These are phyloP conservation scores for Daldinia childiae DNA, from an alignment of 495 filamentous ascomycete species.

Conservation along the genomic window DNA sequence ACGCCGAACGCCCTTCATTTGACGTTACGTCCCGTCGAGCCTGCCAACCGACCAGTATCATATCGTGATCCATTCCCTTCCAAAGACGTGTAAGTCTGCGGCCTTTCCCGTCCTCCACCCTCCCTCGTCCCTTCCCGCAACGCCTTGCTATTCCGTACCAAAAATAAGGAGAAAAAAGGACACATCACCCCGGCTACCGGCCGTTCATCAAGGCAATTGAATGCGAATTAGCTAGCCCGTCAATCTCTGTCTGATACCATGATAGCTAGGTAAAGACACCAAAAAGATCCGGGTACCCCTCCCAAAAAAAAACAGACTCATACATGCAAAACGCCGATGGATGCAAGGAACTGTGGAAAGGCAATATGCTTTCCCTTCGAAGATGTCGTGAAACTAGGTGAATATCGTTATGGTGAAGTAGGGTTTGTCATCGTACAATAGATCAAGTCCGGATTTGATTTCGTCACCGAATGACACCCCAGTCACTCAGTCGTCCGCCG, in stretches of 20 bases:
- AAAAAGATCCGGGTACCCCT: slow-evolving; percentile 10
- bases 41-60: slow-evolving; percentile 2
- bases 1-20: not conserved
- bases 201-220: slow-evolving; percentile 11
- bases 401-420: slow-evolving; percentile 14
- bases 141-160: slow-evolving; percentile 37
- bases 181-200: slow-evolving; percentile 2
- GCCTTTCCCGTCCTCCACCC: not conserved
- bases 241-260: slow-evolving; percentile 9
- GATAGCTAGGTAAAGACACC: slow-evolving; percentile 13
- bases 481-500: slow-evolving; percentile 69
- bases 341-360: slow-evolving; percentile 32
- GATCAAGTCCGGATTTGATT: slow-evolving; percentile 1
- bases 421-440: slow-evolving; percentile 24
- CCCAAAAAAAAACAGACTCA: slow-evolving; percentile 9
- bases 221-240: slow-evolving; percentile 23
- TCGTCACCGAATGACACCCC: slow-evolving; percentile 73
- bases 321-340: slow-evolving; percentile 38
- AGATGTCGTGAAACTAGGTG: slow-evolving; percentile 34
- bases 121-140: slow-evolving; percentile 17
- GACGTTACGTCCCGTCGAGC: slow-evolving; percentile 7
- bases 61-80: slow-evolving; percentile 7
- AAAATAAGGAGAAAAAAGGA: slow-evolving; percentile 4
- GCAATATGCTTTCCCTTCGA: not conserved
- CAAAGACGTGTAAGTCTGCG: not conserved